Base-by-base conservation (phyloP, 768 basidiomycete genomes). In the Suillus variegatus region DNA sequence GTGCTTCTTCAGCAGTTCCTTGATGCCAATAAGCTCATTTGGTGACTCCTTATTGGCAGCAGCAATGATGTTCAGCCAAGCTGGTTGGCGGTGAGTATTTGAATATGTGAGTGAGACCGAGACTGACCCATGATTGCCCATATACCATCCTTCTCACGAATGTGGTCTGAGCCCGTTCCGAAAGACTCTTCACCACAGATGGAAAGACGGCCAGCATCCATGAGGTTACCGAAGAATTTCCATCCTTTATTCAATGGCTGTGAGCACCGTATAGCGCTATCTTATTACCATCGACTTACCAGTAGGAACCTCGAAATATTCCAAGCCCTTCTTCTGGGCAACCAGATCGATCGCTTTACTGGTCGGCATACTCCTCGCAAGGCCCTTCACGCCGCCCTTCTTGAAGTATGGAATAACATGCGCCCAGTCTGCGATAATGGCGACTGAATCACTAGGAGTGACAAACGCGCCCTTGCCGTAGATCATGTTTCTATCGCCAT, bases 211-310 rank as follows among this genome's bases (percentile, higher is more conserved):
- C 96, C 97, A 22, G 97, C 97, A 76, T 99, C 97, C 97, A 99
- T 99, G 71, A 99, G 83, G 80, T 99, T 99, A 56, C 97, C 97
- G 75, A 99, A 99, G 87, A 99, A 99, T 80, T 99, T 99, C 95
- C 95, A 98, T 68, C 97, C 96, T 95, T 68, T 18, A 16, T 60
- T 60, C 49, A 52, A 16, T 40, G 43, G 63, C 20, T 3, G 54
- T 67, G 7, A 70, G 64, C 47, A 35, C 40, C 18, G 16, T 16
- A n/a, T 22, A 58, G 58, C 32, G 28, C 32, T 56, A 22, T 18
- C 20, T 16, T 7, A 13, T 47, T 0, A 58, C 64, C 40, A 40
- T 56, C 3, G 46, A 65, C 86, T 69, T 66, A 91, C 95, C 95
- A 25, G 97, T 99, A 4, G 97, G 97, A 22, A 99, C 97, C 76